Evolutionary conservation across 108 stramenopile genomes (phyloP).

Genomic region (Cylindrotheca closterium): DNA sequence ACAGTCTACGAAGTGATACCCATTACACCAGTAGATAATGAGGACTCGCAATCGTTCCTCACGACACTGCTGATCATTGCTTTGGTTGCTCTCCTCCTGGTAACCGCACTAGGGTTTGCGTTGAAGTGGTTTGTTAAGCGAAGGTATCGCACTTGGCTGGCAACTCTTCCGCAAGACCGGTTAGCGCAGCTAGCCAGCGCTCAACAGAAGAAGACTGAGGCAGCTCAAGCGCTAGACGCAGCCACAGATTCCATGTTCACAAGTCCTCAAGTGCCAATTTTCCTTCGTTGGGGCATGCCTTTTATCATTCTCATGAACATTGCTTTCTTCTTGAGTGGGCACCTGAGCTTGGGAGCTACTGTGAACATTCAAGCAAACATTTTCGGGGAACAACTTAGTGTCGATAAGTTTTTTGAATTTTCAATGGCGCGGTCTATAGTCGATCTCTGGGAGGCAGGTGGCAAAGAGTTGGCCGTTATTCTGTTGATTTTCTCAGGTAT

Average conservation of each 20-base stretch:
- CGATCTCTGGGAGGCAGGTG: constrained; percentile 72
- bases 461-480: constrained; percentile 58
- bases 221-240: constrained; percentile 38
- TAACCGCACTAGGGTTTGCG: constrained; percentile 17
- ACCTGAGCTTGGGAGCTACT: constrained; percentile 67
- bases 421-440: constrained; percentile 61
- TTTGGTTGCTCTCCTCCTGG: constrained; percentile 15
- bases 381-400: constrained; percentile 49
- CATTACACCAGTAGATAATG: constrained; percentile 15
- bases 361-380: constrained; percentile 58
- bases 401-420: constrained; percentile 71
- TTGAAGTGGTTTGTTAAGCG: constrained; percentile 37
- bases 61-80: constrained; percentile 32
- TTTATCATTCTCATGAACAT: constrained; percentile 68
- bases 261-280: constrained; percentile 45
- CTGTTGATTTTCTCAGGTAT: constrained; percentile 74
- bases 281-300: constrained; percentile 52
- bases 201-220: constrained; percentile 22
- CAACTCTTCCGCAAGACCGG: constrained; percentile 26
- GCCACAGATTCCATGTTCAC: constrained; percentile 51
- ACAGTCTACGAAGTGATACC: constrained; percentile 42
- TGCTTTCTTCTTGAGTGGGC: constrained; percentile 71
- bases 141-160: constrained; percentile 54
- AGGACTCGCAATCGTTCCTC: constrained; percentile 40
- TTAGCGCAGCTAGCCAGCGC: constrained; percentile 9